Evolutionary conservation across 441 rosid species (phyloP), one percentile per base, ranked within the genome.

Genomic region (Pelargonium fulgidum): DNA sequence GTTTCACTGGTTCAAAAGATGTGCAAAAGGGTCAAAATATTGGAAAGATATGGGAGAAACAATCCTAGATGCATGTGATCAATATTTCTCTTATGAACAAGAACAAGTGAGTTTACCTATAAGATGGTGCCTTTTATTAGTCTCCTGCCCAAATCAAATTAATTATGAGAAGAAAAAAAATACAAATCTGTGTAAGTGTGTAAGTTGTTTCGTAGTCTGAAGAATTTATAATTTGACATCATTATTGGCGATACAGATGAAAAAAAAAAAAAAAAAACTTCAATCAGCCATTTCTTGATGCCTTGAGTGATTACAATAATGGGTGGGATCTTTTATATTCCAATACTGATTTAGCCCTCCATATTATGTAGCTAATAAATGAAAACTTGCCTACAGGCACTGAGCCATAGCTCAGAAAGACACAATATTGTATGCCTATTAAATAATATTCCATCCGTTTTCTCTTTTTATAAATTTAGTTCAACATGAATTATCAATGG

Each of bases 21-120:
- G 83, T 67, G n/a, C 70, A 84, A 72, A 85, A 85, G 81, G 93
- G 96, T 71, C 50, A 77, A 63, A 89, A 87, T 73, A 81, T 92
- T 71, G 98, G 93, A 54, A 81, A 72, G 79, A 86, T 80, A 83
- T 92, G 98, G 92, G 96, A 92, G 86, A 79, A 84, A 14, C 83
- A 79, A 90, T 92, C 54, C 95, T 92, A 75, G 78, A 85, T 54
- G 71, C 87, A 45, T 90, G 85, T 76, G 95, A 92, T 64, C 80
- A 82, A 7, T 78, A 56, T 26, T 90, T 90, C 92, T 87, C 89
- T 64, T 92, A 90, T 66, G 88, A 89, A 75, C 88, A 92, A 78
- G 88, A 89, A 75, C 88, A 92, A 78, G 95, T 90, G 74, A 73
- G 87, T 68, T 56, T 41, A 7, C 41, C 41, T 13, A 16, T 61